Percentiles rank a stretch among this genome's conserved stretches.
Evolutionary conservation across 2,329 filamentous ascomycete species (phyloP).

Genomic region (Phaeomoniella chlamydospora): DNA sequence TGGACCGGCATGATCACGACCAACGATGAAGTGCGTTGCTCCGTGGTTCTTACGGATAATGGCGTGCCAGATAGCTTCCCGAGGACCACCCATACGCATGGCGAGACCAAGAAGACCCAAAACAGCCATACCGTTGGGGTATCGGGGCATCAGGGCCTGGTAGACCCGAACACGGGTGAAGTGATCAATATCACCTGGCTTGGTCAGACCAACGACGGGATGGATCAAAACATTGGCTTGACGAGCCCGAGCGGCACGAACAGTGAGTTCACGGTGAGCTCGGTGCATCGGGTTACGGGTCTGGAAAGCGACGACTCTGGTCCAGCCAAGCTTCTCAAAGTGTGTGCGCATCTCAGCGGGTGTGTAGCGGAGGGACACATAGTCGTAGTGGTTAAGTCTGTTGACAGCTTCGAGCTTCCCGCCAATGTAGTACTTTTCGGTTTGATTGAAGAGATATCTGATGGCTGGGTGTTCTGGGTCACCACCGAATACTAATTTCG

Average conservation of each 20-base stretch:
- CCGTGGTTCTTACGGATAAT: conserved; percentile 99
- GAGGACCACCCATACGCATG: conserved; percentile 98
- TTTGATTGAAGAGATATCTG: conserved; percentile 70
- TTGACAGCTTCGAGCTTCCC: conserved; percentile 93
- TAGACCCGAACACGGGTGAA: conserved; percentile 98
- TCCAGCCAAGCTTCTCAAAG: conserved; percentile 99
- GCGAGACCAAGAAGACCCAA: conserved; percentile 87
- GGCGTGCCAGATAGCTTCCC: conserved; percentile 98
- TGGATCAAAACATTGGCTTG: conserved; percentile 99
- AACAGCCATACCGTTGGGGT: conserved; percentile 98
- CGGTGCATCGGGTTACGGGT: conserved; percentile 99
- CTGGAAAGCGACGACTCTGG: conserved; percentile 96
- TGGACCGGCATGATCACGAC: conserved; percentile 92
- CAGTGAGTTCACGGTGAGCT: conserved; percentile 92
- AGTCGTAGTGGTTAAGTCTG: conserved; percentile 96
- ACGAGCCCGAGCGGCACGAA: conserved; percentile 85
- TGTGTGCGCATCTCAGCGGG: conserved; percentile 87
- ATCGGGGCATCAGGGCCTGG: conserved; percentile 88
- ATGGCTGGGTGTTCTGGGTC: conserved; percentile 85
- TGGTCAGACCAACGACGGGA: conserved; percentile 94
- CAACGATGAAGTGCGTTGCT: conserved; percentile 97
- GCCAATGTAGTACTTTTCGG: conserved; percentile 81
- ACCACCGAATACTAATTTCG: conserved; percentile 85
- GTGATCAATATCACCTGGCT: conserved; percentile 98
- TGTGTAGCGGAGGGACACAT: conserved; percentile 91